Base-by-base conservation (phyloP, 106 monocot genomes). In the Iris macrosiphon region DNA sequence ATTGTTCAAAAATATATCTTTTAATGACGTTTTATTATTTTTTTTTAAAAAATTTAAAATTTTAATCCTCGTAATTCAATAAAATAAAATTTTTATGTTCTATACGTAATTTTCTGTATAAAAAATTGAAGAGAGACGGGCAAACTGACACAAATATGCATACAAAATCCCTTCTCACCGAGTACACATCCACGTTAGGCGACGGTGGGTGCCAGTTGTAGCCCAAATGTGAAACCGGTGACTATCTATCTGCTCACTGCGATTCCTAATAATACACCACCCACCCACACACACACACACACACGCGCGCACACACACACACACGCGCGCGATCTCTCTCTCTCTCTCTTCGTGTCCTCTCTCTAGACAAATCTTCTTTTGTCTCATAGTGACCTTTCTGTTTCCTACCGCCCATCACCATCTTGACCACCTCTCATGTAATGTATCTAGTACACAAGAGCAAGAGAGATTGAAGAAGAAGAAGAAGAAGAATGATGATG, bases 401-500 rank as follows among this genome's bases (percentile, higher is more conserved):
- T 33, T 30, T 9, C 9, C 12, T 49, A 11, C 44, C 17, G 14
- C 6, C 15, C 37, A 40, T 24, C 21, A 0, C 9, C 4, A 38
- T 39, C 6, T 34, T 34, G 39, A 15, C 40, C 13, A 11, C 23
- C 10, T 10, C 4, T 10, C 4, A 35, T 6, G 34, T 10, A 35
- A 49, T 9, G 48, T 8, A 49, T 2, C 7, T 20, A 20, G 29
- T 30, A 12, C 2, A 52, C 14, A 52, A 3, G 3, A 31, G 16
- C 11, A 24, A 51, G 31, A 43, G 26, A 41, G 31, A 44, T 20
- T 72, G 60, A n/a, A 59, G 45, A 49, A 37, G 31, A 39, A 26
- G 33, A 72, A 27, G 39, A 40, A 58, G 62, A 72, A 34, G 66
- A 81, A 72, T 81, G 75, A 57, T 62, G 58, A 55, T 63, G 2